Evolutionary conservation across 768 basidiomycete genomes (phyloP).

Genomic region (Russula virescens): DNA sequence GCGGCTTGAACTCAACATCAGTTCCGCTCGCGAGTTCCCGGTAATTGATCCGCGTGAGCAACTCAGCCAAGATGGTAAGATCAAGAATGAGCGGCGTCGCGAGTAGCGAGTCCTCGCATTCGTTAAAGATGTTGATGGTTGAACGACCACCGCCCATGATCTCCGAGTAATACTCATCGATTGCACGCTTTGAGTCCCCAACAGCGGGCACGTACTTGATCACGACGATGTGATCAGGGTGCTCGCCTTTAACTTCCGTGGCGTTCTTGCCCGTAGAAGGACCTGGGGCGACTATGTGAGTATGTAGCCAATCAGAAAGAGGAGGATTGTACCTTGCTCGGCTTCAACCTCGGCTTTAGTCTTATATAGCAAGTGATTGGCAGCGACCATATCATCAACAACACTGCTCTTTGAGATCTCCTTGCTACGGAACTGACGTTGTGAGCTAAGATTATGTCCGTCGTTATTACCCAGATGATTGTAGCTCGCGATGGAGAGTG

Average conservation of each 20-base stretch:
- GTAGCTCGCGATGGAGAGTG: constrained; percentile 93
- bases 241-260: constrained; percentile 78
- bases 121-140: constrained; percentile 96
- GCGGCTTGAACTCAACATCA: constrained; percentile 63
- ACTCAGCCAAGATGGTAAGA: constrained; percentile 86
- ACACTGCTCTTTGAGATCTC: constrained; percentile 97
- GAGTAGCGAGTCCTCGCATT: constrained; percentile 96
- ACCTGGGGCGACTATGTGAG: neutral
- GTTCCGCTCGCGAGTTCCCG: constrained; percentile 45
- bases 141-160: constrained; percentile 94
- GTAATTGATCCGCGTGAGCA: constrained; percentile 90
- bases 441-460: constrained; percentile 84
- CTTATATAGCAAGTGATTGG: constrained; percentile 87
- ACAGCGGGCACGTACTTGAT: constrained; percentile 97
- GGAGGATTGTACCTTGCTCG: constrained; percentile 8
- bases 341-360: constrained; percentile 45
- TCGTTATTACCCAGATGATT: constrained; percentile 99
- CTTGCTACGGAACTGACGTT: constrained; percentile 95
- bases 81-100: constrained; percentile 96
- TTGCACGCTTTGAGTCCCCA: constrained; percentile 97
- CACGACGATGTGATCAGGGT: constrained; percentile 94
- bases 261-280: constrained; percentile 43
- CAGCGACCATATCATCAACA: constrained; percentile 96
- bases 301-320: neutral
- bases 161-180: constrained; percentile 99